Evolutionary conservation across 2,329 filamentous ascomycete species (phyloP).

Genomic region (Leptographium radiaticola): DNA sequence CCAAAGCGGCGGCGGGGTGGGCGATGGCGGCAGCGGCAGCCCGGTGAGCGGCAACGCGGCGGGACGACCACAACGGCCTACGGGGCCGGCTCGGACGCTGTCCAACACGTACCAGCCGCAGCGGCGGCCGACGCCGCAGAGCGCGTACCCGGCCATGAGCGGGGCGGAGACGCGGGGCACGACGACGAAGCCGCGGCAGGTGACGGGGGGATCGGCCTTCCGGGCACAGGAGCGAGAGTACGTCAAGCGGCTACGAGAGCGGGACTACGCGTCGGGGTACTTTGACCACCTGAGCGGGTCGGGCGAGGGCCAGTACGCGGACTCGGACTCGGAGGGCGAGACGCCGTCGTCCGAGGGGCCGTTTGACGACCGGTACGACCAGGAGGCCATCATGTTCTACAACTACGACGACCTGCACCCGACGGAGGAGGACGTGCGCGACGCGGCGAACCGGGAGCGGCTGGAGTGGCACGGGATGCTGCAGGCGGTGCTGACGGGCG

Average conservation of each 20-base stretch:
- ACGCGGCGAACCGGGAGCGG: slow-evolving; percentile 76
- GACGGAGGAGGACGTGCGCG: slow-evolving; percentile 77
- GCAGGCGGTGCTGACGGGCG: slow-evolving; percentile 85
- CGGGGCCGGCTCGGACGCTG: slow-evolving; percentile 56
- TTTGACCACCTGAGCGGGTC: slow-evolving; percentile 53
- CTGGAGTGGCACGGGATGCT: slow-evolving; percentile 98
- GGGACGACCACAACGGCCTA: slow-evolving; percentile 44
- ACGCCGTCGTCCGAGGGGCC: slow-evolving; percentile 75
- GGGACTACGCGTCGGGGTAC: slow-evolving; percentile 49
- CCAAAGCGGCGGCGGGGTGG: slow-evolving; percentile 12
- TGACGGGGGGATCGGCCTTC: slow-evolving; percentile 31
- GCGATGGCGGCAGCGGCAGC: slow-evolving; percentile 11
- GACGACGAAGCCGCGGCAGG: slow-evolving; percentile 37
- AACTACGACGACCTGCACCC: slow-evolving; percentile 82
- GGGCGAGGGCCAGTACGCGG: slow-evolving; percentile 43
- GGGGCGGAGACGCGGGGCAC: slow-evolving; percentile 26
- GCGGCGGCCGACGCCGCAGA: slow-evolving; percentile 29
- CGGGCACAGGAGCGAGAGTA: slow-evolving; percentile 89
- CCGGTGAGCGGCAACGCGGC: slow-evolving; percentile 4
- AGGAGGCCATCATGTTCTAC: slow-evolving; percentile 86
- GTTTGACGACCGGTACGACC: slow-evolving; percentile 78
- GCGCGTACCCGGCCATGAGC: slow-evolving; percentile 9
- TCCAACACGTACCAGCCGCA: slow-evolving; percentile 68
- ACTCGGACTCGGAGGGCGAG: slow-evolving; percentile 82
- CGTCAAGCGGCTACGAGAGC: slow-evolving; percentile 78